These are phyloP conservation scores for Coleophoma cylindrospora DNA, from an alignment of 2,329 filamentous ascomycete genomes.

Conservation along the genomic window DNA sequence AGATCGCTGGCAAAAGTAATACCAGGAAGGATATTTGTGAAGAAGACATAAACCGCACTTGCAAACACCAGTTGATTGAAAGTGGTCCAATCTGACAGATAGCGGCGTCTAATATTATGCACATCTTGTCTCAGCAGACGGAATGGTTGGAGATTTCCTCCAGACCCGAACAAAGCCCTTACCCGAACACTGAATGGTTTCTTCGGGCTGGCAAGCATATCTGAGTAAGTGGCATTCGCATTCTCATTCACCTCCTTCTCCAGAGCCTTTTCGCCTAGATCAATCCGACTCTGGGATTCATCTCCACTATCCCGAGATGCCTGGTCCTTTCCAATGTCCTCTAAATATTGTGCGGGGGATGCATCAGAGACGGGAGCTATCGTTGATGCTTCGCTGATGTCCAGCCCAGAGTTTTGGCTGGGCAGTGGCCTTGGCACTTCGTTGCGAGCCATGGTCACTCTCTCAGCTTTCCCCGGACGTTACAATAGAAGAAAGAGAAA, in stretches of 20 bases:
- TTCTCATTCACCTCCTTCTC: conserved; percentile 5
- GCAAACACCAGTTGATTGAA: conserved; percentile 63
- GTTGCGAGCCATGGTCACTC: background rate
- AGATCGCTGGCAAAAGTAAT: conserved; percentile 64
- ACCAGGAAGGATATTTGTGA: conserved; percentile 60
- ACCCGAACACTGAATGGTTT: conserved; percentile 3
- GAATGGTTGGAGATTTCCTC: conserved; percentile 44
- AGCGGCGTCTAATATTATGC: conserved; percentile 39
- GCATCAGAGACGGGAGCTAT: background rate
- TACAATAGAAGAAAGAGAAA: too few relatives aligned
- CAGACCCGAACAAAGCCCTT: conserved; percentile 20
- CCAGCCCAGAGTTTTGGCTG: background rate
- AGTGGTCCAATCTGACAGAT: conserved; percentile 47
- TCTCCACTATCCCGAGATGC: background rate
- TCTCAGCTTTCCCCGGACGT: background rate
- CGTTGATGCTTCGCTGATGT: background rate
- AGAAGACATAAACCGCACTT: conserved; percentile 61
- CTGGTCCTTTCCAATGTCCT: background rate
- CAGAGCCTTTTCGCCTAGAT: background rate
- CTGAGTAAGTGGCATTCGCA: background rate
- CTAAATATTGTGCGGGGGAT: background rate
- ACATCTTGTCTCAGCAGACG: conserved; percentile 46
- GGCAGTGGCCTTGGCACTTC: background rate
- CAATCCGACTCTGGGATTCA: background rate
- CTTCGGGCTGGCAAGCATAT: conserved; percentile 1